These are phyloP conservation scores for Annulohypoxylon bovei DNA, from an alignment of 495 filamentous ascomycete species.

Conservation along the genomic window DNA sequence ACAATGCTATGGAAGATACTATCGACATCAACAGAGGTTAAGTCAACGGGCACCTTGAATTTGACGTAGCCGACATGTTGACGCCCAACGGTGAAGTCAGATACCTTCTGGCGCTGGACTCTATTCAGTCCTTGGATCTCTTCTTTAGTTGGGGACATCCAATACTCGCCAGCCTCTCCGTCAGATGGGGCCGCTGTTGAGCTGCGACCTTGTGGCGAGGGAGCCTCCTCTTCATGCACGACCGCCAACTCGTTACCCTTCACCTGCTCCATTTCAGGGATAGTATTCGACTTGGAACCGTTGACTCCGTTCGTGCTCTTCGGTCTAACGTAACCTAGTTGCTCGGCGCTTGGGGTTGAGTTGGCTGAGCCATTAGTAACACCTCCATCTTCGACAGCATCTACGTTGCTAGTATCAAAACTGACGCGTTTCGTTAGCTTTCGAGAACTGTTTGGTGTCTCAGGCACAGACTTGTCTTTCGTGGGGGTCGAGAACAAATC, in stretches of 20 bases:
- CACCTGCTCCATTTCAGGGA: conserved; percentile 77
- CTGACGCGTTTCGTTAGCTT: conserved; percentile 86
- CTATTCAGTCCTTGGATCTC: conserved; percentile 79
- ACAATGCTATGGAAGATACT: conserved; percentile 77
- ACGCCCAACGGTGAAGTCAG: conserved; percentile 82
- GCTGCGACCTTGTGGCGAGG: conserved; percentile 44
- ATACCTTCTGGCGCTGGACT: conserved; percentile 74
- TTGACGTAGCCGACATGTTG: conserved; percentile 78
- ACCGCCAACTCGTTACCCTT: conserved; percentile 80
- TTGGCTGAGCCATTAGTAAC: conserved; percentile 55
- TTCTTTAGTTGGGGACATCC: conserved; percentile 76
- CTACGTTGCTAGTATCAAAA: conserved; percentile 74
- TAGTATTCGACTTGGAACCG: conserved; percentile 53
- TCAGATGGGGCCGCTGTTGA: conserved; percentile 51
- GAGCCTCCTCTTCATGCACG: conserved; percentile 74
- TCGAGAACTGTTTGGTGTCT: conserved; percentile 61
- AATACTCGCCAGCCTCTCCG: conserved; percentile 78
- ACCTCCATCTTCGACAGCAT: conserved; percentile 51
- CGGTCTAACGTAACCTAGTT: conserved; percentile 73
- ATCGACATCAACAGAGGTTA: conserved; percentile 76
- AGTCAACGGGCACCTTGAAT: conserved; percentile 84
- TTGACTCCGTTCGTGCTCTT: conserved; percentile 62
- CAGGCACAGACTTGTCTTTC: conserved; percentile 54
- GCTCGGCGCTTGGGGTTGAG: conserved; percentile 64
- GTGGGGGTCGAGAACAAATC: conserved; percentile 74